Conservation (phyloP, 1,284 basidiomycete genomes). For the Flammula alnicola region DNA sequence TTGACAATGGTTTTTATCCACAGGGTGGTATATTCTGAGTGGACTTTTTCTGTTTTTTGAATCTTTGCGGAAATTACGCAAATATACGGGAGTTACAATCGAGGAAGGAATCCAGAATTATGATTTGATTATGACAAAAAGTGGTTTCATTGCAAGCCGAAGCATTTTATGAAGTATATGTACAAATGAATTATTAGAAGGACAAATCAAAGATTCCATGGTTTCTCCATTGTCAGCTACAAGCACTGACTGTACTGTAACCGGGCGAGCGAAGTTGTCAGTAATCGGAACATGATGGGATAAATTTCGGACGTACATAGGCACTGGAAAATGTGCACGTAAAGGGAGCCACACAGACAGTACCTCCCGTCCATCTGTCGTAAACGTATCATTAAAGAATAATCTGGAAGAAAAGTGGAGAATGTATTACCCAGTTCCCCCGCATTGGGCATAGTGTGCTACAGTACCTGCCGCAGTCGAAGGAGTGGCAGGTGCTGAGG, state of each 20-base stretch:
- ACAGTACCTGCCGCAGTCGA: constrained; percentile 14
- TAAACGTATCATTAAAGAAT: background rate
- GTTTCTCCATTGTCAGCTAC: constrained; percentile 16
- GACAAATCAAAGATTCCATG: too few species aligned
- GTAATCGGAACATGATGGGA: background rate
- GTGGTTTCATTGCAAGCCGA: too few species aligned
- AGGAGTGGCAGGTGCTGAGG: constrained; percentile 2
- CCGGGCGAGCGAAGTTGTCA: background rate
- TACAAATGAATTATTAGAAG: too few species aligned
- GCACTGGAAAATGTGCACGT: constrained; percentile 17
- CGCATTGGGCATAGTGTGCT: constrained; percentile 24
- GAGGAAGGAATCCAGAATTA: background rate
- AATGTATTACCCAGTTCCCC: constrained; percentile 14
- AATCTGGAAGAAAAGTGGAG: background rate
- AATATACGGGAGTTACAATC: too few species aligned
- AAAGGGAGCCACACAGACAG: constrained; percentile 19
- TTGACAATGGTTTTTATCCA: too few species aligned
- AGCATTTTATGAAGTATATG: too few species aligned
- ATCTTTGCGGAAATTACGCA: too few species aligned
- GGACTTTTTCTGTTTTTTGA: too few species aligned
- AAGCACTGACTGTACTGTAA: constrained; percentile 46
- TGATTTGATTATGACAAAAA: too few species aligned
- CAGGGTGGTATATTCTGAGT: too few species aligned
- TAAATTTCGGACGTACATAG: constrained; percentile 15
- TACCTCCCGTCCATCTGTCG: constrained; percentile 18